phyloP scores from a whole-genome alignment of 2,329 filamentous ascomycete species.

The Trichoderma endophyticum region DNA sequence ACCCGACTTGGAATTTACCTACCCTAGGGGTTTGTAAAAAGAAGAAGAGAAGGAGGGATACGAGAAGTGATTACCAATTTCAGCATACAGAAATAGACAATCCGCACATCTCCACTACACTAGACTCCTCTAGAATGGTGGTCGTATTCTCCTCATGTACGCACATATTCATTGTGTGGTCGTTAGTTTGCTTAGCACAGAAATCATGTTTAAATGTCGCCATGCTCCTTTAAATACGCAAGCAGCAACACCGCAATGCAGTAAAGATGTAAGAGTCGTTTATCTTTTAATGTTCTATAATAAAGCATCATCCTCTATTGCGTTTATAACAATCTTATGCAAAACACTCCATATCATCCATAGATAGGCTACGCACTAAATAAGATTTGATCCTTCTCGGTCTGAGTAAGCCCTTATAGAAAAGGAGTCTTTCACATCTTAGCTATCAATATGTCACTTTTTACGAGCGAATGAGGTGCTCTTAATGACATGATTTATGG shows the following conservation, averaged over 20 bases:
- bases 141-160: background rate
- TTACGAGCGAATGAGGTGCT: background rate
- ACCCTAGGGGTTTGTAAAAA: background rate
- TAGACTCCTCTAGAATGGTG: background rate
- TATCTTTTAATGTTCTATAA: background rate
- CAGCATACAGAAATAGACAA: background rate
- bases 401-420: constrained; percentile 1
- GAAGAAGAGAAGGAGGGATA: background rate
- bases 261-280: background rate
- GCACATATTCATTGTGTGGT: background rate
- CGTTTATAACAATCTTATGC: background rate
- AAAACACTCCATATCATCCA: background rate
- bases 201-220: too few species aligned
- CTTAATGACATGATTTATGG: background rate
- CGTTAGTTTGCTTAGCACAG: background rate
- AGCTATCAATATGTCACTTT: background rate
- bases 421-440: background rate
- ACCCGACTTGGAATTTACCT: background rate
- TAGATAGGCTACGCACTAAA: background rate
- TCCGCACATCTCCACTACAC: background rate
- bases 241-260: background rate
- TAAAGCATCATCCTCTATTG: background rate
- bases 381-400: background rate
- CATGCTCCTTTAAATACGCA: background rate
- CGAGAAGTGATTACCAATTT: background rate